phyloP scores from a whole-genome alignment of 345 rosid species.

The Eucalyptus virginea region DNA sequence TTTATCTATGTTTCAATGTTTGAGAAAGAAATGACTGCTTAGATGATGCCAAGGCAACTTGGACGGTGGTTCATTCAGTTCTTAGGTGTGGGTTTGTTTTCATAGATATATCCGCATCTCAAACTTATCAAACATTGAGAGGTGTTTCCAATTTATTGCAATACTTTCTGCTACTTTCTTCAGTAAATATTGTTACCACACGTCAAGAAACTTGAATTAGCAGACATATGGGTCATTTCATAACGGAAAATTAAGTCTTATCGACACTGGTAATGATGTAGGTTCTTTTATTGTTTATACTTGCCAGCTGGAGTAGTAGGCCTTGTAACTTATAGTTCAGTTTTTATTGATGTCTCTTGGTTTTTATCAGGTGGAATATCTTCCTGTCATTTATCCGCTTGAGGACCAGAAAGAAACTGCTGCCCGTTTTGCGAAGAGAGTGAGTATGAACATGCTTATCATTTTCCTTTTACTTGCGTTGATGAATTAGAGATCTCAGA shows the following conservation, averaged over 20 bases:
- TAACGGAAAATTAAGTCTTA: not conserved
- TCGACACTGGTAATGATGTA: not conserved
- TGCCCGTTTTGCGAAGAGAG: conserved; percentile 62
- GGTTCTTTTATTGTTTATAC: not conserved
- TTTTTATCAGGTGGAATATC: conserved; percentile 70
- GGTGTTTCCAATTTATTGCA: not conserved
- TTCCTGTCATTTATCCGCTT: conserved; percentile 64
- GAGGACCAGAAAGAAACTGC: conserved; percentile 63
- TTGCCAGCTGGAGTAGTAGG: not conserved
- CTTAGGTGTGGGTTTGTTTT: not conserved
- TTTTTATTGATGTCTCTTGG: not conserved
- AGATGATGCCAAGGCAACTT: not conserved
- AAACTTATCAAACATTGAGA: not conserved
- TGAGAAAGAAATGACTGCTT: not conserved
- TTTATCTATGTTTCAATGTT: not conserved
- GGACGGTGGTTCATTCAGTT: not conserved
- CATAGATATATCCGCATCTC: not conserved
- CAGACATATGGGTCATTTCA: not conserved
- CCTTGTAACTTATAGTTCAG: not conserved
- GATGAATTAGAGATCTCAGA: not conserved
- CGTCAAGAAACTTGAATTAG: not conserved
- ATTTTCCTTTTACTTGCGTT: not conserved
- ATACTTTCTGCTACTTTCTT: not conserved
- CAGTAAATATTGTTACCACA: not conserved
- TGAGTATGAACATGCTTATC: conserved; percentile 11